phyloP scores from a whole-genome alignment of 164 flowering plant species.

The Tinospora cordifolia region DNA sequence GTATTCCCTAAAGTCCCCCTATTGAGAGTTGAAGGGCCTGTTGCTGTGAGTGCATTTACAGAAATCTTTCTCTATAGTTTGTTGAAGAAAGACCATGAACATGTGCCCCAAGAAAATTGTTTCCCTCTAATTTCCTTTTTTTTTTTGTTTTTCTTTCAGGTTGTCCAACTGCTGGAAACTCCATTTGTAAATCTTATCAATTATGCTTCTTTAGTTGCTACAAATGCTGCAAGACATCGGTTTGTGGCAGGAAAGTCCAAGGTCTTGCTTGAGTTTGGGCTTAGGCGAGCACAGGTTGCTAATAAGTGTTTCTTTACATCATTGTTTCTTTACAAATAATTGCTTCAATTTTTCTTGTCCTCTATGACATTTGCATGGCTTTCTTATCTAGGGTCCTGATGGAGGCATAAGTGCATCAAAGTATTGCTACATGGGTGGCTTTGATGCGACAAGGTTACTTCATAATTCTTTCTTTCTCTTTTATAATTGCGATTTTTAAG shows the following conservation, averaged over 20 bases:
- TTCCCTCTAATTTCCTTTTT: background rate
- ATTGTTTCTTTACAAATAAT: slow-evolving; percentile 5
- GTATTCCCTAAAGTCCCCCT: slow-evolving; percentile 94
- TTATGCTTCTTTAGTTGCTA: slow-evolving; percentile 88
- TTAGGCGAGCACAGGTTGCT: slow-evolving; percentile 86
- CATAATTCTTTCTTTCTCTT: background rate
- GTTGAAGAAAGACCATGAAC: background rate
- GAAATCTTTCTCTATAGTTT: slow-evolving; percentile 1
- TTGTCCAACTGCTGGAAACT: slow-evolving; percentile 89
- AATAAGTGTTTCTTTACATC: background rate
- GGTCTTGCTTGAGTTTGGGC: slow-evolving; percentile 88
- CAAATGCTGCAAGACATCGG: slow-evolving; percentile 98
- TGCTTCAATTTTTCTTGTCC: background rate
- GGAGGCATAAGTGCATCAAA: slow-evolving; percentile 93
- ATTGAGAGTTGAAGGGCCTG: slow-evolving; percentile 86
- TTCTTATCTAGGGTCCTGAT: slow-evolving; percentile 80
- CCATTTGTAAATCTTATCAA: slow-evolving; percentile 84
- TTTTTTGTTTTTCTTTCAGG: slow-evolving; percentile 30
- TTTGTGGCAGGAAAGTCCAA: slow-evolving; percentile 93
- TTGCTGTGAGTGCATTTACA: slow-evolving; percentile 59
- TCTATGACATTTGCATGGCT: slow-evolving; percentile 10
- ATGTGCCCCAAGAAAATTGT: background rate
- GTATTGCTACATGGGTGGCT: slow-evolving; percentile 91
- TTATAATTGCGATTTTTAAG: background rate
- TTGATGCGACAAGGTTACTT: slow-evolving; percentile 89